phyloP scores from a whole-genome alignment of 129 eudicot species.

The Solidago caesia region DNA sequence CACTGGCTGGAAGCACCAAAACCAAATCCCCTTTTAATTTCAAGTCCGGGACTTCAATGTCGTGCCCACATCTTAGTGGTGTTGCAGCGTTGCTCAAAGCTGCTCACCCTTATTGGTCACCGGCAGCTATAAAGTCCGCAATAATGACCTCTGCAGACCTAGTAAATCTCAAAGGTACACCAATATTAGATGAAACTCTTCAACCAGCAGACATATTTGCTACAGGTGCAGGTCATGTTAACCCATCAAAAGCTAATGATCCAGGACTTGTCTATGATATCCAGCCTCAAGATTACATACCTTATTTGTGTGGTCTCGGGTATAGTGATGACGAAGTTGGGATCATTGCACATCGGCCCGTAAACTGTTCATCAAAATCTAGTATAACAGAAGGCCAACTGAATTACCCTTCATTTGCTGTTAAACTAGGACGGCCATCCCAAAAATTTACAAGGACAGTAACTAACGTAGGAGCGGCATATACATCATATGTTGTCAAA shows the following conservation, averaged over 20 bases:
- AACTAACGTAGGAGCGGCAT: constrained; percentile 30
- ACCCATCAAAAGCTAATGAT: constrained; percentile 6
- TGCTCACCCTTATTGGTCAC: not conserved
- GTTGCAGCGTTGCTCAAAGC: not conserved
- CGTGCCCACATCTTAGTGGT: constrained; percentile 1
- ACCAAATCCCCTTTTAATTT: not conserved
- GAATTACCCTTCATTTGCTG: constrained; percentile 12
- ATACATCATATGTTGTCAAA: constrained; percentile 15
- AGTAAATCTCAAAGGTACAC: not conserved
- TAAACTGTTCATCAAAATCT: not conserved
- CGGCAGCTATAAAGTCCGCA: not conserved
- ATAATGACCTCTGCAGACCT: constrained; percentile 5
- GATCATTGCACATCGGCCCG: not conserved
- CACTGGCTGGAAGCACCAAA: not conserved
- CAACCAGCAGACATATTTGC: not conserved
- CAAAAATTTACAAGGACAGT: constrained; percentile 35
- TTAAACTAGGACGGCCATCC: constrained; percentile 9
- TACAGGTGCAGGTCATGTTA: not conserved
- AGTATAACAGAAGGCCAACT: constrained; percentile 22
- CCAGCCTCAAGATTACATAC: constrained; percentile 44
- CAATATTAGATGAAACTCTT: not conserved
- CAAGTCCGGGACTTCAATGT: not conserved
- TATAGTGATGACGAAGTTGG: not conserved
- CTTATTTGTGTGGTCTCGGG: not conserved
- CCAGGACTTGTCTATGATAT: constrained; percentile 35